Base-by-base conservation (phyloP, 805 yeast genomes). In the Ogataea degrootiae region DNA sequence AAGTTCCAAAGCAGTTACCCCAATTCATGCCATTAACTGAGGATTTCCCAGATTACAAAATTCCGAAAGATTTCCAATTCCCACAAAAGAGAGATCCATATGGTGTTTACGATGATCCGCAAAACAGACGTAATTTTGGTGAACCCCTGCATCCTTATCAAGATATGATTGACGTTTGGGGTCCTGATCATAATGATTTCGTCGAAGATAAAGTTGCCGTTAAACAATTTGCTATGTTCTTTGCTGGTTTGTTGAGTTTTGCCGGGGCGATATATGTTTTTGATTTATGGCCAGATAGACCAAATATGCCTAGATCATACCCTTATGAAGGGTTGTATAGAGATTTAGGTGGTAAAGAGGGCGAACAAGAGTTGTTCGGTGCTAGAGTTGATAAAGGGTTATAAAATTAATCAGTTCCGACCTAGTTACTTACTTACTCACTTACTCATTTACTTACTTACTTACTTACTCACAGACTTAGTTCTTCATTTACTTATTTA, bases 81-180 rank as follows among this genome's bases (percentile, higher is more conserved):
- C 68, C 69, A 37, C 89, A 81, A 68, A 67, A 72, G 57, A 80
- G 83, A 65, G 83, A 79, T 62, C 95, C 94, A 40, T 81, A 85
- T 61, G 73, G 68, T 51, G 81, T 79, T 60, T 87, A 83, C 67
- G 94, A 87, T 63, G 92, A 87, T 64, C 86, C 72, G 57, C 95
- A 87, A 68, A 79, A 83, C 65, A 79, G 92, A 71, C 81, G 95
- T 69, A 87, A 87, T 72, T 73, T 78, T 54, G 77, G 79, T 54
- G 90, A 87, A 52, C 87, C 89, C 29, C 65, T 87, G 54, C 82
- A 82, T 63, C 79, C 82, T 46, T 79, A 82, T 58, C 85, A 83
- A 55, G 96, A 87, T 61, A 70, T 79, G 65, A 73, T 82, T 60
- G 91, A 87, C 65, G 76, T 86, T 74, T 87, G 96, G 96, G 79